Conservation (phyloP, 495 filamentous ascomycete genomes). For the Xylaria nigripes region DNA sequence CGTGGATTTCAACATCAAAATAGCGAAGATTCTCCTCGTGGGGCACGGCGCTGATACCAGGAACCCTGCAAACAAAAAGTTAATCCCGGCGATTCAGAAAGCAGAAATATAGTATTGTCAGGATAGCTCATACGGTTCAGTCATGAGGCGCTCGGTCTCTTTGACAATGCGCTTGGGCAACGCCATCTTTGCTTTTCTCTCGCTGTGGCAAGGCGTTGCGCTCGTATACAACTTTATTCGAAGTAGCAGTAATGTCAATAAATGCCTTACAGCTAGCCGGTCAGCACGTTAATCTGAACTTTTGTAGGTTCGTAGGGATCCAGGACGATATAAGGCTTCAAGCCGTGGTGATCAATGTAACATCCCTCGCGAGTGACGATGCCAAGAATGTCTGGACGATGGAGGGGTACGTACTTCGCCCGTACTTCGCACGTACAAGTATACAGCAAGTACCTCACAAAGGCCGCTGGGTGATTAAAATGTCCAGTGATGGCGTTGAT, state of each 20-base stretch:
- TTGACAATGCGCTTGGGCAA: conserved; percentile 96
- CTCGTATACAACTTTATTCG: neutral
- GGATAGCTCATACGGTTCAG: conserved; percentile 69
- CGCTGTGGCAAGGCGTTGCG: neutral
- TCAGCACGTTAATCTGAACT: neutral
- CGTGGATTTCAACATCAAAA: conserved; percentile 94
- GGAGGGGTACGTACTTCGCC: conserved; percentile 2
- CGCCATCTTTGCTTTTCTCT: conserved; percentile 43
- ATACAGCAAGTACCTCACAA: too few relatives aligned
- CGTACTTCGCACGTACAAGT: too few relatives aligned
- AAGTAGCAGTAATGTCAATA: neutral
- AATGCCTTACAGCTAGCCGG: neutral
- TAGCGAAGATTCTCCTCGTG: conserved; percentile 97
- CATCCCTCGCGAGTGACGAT: neutral
- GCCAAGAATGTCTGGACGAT: neutral
- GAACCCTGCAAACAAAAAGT: conserved; percentile 53
- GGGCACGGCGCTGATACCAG: conserved; percentile 93
- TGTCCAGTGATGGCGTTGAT: too few relatives aligned
- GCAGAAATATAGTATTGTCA: neutral
- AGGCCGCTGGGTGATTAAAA: too few relatives aligned
- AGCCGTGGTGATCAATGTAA: neutral
- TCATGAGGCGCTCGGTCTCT: conserved; percentile 95
- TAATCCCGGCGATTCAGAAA: neutral
- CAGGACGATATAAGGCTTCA: neutral
- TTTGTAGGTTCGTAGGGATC: neutral